phyloP scores from a whole-genome alignment of 805 yeast genomes.

The Scheffersomyces stipitis region DNA sequence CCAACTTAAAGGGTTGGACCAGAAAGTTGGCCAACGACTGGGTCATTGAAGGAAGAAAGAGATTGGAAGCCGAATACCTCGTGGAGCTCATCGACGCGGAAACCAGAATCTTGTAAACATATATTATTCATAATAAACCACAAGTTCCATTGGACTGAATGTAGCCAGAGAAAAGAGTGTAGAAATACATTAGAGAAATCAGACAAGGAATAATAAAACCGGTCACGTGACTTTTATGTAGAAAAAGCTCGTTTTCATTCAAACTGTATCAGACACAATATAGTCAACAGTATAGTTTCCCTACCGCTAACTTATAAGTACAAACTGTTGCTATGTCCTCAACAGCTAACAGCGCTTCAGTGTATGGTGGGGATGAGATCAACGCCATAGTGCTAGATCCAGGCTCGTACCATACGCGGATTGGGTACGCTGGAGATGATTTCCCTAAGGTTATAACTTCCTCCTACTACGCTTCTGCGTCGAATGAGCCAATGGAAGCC shows the following conservation, averaged over 20 bases:
- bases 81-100: slow-evolving; percentile 68
- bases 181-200: too few relatives aligned
- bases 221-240: too few relatives aligned
- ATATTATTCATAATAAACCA: too few relatives aligned
- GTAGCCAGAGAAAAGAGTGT: too few relatives aligned
- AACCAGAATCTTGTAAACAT: slow-evolving; percentile 40
- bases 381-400: slow-evolving; percentile 90
- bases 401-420: slow-evolving; percentile 78
- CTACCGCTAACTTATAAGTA: too few relatives aligned
- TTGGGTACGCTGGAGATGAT: slow-evolving; percentile 93
- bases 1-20: slow-evolving; percentile 89
- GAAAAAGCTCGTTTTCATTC: too few relatives aligned
- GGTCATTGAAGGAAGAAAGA: slow-evolving; percentile 85
- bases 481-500: slow-evolving; percentile 14
- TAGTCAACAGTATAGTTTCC: too few relatives aligned
- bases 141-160: too few relatives aligned
- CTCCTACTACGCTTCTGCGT: slow-evolving; percentile 57
- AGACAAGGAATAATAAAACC: too few relatives aligned
- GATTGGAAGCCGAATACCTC: slow-evolving; percentile 83
- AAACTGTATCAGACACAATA: too few relatives aligned
- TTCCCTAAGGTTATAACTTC: slow-evolving; percentile 76
- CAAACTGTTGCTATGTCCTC: slow-evolving; percentile 17
- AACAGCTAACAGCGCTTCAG: slow-evolving; percentile 17
- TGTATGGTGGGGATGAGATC: slow-evolving; percentile 68
- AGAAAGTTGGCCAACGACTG: slow-evolving; percentile 88